Evolutionary conservation across 2,329 filamentous ascomycete species (phyloP).

Genomic region (Septoria linicola): DNA sequence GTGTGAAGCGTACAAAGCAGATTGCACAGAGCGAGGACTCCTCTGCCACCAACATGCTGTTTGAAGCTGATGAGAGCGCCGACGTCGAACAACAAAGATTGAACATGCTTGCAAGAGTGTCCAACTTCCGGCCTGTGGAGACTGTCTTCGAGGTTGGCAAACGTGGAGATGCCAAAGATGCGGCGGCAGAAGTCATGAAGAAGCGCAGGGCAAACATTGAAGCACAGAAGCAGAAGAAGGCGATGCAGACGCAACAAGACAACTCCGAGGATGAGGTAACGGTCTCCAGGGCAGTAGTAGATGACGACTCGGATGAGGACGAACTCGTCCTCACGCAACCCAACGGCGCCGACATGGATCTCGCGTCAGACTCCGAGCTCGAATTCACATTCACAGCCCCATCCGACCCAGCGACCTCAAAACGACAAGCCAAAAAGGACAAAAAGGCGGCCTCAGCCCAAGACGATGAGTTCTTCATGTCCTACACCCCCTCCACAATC

Average conservation of each 20-base stretch:
- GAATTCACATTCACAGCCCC: constrained; percentile 51
- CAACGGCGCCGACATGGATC: constrained; percentile 40
- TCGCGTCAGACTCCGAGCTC: constrained; percentile 55
- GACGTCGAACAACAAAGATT: constrained; percentile 70
- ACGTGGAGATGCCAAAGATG: constrained; percentile 63
- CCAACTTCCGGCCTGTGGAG: constrained; percentile 83
- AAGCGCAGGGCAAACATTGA: constrained; percentile 68
- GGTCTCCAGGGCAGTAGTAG: constrained; percentile 45
- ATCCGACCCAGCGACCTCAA: constrained; percentile 11
- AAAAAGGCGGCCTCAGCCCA: constrained; percentile 59
- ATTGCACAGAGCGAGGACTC: constrained; percentile 69
- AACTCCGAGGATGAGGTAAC: constrained; percentile 34
- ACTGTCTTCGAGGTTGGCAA: constrained; percentile 95
- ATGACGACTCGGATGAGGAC: constrained; percentile 41
- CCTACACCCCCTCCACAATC: constrained; percentile 78
- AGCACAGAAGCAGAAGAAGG: constrained; percentile 51
- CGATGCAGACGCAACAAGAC: constrained; percentile 14
- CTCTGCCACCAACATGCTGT: constrained; percentile 75
- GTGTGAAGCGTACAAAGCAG: constrained; percentile 81
- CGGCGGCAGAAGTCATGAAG: constrained; percentile 72
- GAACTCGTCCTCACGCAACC: constrained; percentile 40
- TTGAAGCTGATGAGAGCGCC: constrained; percentile 60
- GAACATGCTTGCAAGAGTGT: constrained; percentile 84
- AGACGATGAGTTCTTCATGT: constrained; percentile 93
- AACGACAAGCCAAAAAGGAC: constrained; percentile 25